Percentiles rank a stretch among this genome's conserved stretches.
These are phyloP conservation scores for Nitzschia sp. DNA, from an alignment of 108 stramenopile genomes.

Conservation along the genomic window DNA sequence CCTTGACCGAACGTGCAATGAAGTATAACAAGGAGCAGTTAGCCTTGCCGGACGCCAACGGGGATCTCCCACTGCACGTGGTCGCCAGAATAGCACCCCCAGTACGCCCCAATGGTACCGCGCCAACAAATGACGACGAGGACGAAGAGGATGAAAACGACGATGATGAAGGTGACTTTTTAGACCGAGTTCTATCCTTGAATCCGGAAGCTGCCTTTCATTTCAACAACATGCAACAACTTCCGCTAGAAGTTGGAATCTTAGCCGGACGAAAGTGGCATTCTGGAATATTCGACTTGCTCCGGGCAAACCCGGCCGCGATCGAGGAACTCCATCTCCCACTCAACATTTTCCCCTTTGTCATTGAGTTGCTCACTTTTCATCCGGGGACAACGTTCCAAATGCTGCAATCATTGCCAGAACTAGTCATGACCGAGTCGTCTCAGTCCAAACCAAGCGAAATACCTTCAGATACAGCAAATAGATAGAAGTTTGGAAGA, in stretches of 20 bases:
- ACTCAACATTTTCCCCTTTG: neutral
- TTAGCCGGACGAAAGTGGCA: neutral
- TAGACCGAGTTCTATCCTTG: neutral
- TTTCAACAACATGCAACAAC: constrained; percentile 1
- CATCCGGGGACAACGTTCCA: neutral
- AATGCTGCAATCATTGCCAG: neutral
- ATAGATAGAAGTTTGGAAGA: no score
- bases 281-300: constrained; percentile 4
- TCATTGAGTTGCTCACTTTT: neutral
- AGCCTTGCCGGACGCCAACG: constrained; percentile 1
- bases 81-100: constrained; percentile 12
- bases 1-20: constrained; percentile 20
- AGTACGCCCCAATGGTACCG: neutral
- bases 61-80: constrained; percentile 29
- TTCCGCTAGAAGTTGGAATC: constrained; percentile 16
- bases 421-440: no score
- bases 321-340: neutral
- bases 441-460: no score
- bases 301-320: constrained; percentile 7
- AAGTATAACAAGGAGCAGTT: constrained; percentile 10
- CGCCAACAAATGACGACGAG: neutral
- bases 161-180: constrained; percentile 9
- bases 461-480: no score
- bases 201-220: constrained; percentile 15
- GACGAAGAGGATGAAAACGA: constrained; percentile 12